A percentile compares a stretch with the other conserved stretches of the same genome.
Evolutionary conservation across 2,329 filamentous ascomycete species (phyloP).

Genomic region (Pleochaeta shiraiana): DNA sequence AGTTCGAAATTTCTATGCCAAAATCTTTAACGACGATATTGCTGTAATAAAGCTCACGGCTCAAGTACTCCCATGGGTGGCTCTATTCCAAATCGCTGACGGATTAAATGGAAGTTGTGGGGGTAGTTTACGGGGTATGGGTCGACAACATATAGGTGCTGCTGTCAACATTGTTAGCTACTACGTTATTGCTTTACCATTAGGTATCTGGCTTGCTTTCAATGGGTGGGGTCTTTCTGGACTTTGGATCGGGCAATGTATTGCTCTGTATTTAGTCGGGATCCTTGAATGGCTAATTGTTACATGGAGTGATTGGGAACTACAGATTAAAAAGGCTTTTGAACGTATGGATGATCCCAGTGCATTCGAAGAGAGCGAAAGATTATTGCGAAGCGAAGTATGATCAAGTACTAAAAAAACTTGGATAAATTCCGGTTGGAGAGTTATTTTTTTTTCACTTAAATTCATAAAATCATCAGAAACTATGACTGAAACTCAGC

Average conservation of each 20-base stretch:
- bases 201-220: slow-evolving; percentile 71
- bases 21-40: slow-evolving; percentile 61
- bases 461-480: no score
- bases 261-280: slow-evolving; percentile 63
- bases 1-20: slow-evolving; percentile 50
- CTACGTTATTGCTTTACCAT: slow-evolving; percentile 58
- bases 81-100: slow-evolving; percentile 77
- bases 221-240: slow-evolving; percentile 66
- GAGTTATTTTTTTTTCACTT: no score
- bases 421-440: no score
- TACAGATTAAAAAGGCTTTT: slow-evolving; percentile 49
- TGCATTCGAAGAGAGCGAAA: slow-evolving; percentile 7
- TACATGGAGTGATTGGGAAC: slow-evolving; percentile 53
- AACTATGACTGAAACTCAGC: no score
- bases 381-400: not conserved
- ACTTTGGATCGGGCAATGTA: slow-evolving; percentile 67
- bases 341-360: slow-evolving; percentile 33
- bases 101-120: slow-evolving; percentile 72
- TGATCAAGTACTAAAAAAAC: no score
- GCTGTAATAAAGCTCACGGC: slow-evolving; percentile 51
- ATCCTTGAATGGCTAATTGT: slow-evolving; percentile 61
- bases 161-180: slow-evolving; percentile 66
- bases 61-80: slow-evolving; percentile 65
- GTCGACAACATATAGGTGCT: slow-evolving; percentile 66
- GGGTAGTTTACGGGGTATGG: slow-evolving; percentile 63